Conservation (phyloP, 192 early-diverging fungal genomes). For the Chytriomyces sp. region DNA sequence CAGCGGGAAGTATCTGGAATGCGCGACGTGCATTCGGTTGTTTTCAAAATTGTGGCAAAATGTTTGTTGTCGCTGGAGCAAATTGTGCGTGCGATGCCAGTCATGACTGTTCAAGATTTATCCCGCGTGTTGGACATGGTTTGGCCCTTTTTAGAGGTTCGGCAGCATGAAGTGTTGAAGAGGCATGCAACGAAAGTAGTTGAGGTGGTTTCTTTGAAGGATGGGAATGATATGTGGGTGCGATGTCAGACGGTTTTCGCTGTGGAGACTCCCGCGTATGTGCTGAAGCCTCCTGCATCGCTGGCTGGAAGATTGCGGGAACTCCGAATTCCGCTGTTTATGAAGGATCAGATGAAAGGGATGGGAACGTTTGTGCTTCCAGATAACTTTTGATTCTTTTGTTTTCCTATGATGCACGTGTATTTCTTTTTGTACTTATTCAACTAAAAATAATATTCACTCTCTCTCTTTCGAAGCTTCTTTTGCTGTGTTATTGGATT, state of each 20-base stretch:
- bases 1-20: not conserved
- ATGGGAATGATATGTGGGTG: constrained; percentile 33
- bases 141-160: constrained; percentile 14
- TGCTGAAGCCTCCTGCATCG: not conserved
- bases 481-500: no score
- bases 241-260: not conserved
- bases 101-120: constrained; percentile 8
- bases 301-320: not conserved
- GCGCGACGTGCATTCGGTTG: constrained; percentile 9
- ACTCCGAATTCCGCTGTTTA: not conserved
- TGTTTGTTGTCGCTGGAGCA: constrained; percentile 7
- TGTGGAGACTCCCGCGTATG: not conserved
- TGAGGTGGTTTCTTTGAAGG: not conserved
- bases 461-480: no score
- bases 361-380: not conserved
- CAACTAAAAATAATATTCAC: no score
- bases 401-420: no score
- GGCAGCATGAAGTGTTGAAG: constrained; percentile 15
- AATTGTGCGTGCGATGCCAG: not conserved
- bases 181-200: not conserved
- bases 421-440: no score
- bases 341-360: not conserved
- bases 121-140: not conserved
- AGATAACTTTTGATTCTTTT: no score
- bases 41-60: constrained; percentile 20